Evolutionary conservation across 306 rosid genomes (phyloP).

Genomic region (Rosa rugosa): DNA sequence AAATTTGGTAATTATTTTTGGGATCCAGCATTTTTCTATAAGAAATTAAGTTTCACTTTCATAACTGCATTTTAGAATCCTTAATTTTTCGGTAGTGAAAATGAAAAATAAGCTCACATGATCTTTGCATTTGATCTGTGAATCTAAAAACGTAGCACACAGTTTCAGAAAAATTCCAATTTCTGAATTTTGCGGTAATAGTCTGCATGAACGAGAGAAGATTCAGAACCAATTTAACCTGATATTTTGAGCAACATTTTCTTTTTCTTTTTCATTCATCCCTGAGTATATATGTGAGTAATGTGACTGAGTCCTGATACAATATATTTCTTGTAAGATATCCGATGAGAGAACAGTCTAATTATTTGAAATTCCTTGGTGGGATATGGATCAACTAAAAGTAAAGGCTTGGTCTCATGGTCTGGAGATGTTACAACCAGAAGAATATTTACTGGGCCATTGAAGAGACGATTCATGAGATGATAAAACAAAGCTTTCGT

Average conservation of each 20-base stretch:
- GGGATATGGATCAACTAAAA: constrained; percentile 6
- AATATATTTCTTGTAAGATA: background rate
- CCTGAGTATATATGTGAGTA: no score
- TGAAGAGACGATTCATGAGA: constrained; percentile 38
- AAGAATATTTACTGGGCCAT: constrained; percentile 28
- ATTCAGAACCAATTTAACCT: background rate
- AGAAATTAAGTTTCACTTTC: no score
- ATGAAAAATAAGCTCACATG: no score
- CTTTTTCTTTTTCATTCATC: background rate
- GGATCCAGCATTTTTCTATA: no score
- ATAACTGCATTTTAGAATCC: no score
- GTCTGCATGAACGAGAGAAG: background rate
- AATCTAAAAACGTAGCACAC: background rate
- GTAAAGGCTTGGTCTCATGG: constrained; percentile 7
- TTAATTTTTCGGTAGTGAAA: no score
- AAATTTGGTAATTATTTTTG: no score
- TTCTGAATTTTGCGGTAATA: background rate
- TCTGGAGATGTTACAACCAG: constrained; percentile 16
- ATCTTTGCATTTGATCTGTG: no score
- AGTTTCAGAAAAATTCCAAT: background rate
- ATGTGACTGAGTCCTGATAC: background rate
- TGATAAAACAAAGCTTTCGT: background rate
- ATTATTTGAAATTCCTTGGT: constrained; percentile 4
- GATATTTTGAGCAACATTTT: background rate
- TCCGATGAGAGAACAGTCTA: background rate